phyloP scores from a whole-genome alignment of 2,329 filamentous ascomycete species.

The Fusarium sp. region DNA sequence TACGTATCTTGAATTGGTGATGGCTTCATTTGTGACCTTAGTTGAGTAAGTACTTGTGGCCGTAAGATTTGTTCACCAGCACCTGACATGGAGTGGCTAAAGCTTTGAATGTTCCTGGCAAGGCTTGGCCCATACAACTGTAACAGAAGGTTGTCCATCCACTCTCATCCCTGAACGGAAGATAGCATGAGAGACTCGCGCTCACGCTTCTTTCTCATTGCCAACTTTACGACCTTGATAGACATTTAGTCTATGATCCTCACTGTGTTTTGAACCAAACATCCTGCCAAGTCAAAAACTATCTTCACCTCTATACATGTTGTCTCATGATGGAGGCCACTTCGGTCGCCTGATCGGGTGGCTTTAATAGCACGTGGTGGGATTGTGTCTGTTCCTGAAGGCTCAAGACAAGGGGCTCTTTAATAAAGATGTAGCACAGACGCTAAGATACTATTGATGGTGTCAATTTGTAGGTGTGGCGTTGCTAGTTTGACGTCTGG shows the following conservation, averaged over 20 bases:
- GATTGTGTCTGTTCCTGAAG: constrained; percentile 13
- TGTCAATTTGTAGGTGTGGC: constrained; percentile 3
- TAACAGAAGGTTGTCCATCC: accelerated
- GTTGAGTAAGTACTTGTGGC: too few species aligned
- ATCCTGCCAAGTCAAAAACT: not conserved
- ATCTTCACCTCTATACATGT: not conserved
- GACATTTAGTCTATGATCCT: not conserved
- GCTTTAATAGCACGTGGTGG: constrained; percentile 39
- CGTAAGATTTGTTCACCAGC: too few species aligned
- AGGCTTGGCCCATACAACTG: accelerated
- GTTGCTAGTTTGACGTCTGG: constrained; percentile 5
- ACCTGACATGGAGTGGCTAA: too few species aligned
- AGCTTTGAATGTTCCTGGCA: too few species aligned
- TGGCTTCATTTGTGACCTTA: constrained; percentile 8
- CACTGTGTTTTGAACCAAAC: not conserved
- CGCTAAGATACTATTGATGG: not conserved
- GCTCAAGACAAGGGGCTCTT: not conserved
- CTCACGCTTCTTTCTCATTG: not conserved
- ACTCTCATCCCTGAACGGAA: not conserved
- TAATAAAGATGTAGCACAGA: not conserved
- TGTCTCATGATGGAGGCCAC: constrained; percentile 9
- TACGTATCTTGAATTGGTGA: constrained; percentile 16
- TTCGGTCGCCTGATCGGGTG: constrained; percentile 43
- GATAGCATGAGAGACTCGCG: not conserved
- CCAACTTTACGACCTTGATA: not conserved